Percentiles rank a stretch among this genome's conserved stretches.
Evolutionary conservation across 2,329 filamentous ascomycete genomes (phyloP).

Genomic region (Fusarium anguioides): DNA sequence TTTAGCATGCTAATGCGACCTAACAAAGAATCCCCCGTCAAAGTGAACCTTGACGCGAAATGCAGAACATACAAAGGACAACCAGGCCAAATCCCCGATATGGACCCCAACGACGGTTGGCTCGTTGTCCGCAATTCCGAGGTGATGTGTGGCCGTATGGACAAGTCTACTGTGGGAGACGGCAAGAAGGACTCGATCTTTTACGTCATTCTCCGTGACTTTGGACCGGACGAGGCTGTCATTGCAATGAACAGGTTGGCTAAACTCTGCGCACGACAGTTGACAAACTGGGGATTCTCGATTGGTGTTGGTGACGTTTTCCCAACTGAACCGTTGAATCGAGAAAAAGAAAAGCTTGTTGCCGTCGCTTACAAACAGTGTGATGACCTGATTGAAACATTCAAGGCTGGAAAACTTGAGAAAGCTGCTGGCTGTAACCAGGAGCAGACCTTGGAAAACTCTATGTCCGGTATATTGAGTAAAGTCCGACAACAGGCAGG

Average conservation of each 20-base stretch:
- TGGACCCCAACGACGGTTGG: conserved; percentile 90
- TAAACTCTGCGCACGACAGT: conserved; percentile 86
- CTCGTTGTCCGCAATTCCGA: conserved; percentile 95
- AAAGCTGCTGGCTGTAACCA: conserved; percentile 91
- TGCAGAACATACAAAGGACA: conserved; percentile 82
- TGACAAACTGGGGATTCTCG: conserved; percentile 93
- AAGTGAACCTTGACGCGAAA: conserved; percentile 92
- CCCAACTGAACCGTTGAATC: conserved; percentile 76
- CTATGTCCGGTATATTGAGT: conserved; percentile 90
- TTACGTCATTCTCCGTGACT: conserved; percentile 96
- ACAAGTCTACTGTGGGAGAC: conserved; percentile 95
- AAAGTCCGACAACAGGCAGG: conserved; percentile 92
- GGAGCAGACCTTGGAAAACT: conserved; percentile 90
- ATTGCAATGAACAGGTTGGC: conserved; percentile 94
- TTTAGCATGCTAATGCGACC: conserved; percentile 93
- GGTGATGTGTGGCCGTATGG: conserved; percentile 97
- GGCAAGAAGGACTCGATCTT: conserved; percentile 99
- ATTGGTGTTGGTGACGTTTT: conserved; percentile 97
- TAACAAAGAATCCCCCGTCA: conserved; percentile 82
- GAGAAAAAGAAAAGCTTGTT: conserved; percentile 81
- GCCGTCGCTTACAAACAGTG: conserved; percentile 81
- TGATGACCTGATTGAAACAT: conserved; percentile 84
- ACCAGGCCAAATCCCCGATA: conserved; percentile 69
- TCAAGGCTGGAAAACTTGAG: conserved; percentile 81
- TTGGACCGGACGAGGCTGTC: conserved; percentile 87